Conservation (phyloP, 2,329 filamentous ascomycete species). For the Alternaria alternata region DNA sequence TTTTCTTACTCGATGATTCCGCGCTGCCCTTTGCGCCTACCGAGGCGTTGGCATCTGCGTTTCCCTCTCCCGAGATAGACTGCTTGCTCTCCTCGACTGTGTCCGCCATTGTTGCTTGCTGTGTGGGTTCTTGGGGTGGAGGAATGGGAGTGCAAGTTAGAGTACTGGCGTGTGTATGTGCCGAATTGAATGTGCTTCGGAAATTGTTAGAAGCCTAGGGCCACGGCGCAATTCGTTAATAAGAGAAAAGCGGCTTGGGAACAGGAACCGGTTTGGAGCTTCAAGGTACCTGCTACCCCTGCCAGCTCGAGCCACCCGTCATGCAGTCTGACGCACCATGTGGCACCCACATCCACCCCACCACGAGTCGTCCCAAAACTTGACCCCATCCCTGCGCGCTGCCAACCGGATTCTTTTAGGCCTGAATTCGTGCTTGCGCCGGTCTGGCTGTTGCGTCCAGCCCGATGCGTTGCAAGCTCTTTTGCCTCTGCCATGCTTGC, state of each 20-base stretch:
- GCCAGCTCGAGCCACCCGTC: conserved; percentile 45
- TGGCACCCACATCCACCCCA: conserved; percentile 39
- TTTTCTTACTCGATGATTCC: conserved; percentile 55
- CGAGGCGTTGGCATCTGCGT: conserved; percentile 48
- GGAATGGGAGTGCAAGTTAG: conserved; percentile 11
- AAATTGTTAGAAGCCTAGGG: conserved; percentile 25
- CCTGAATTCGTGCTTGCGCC: background rate
- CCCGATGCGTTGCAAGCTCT: conserved; percentile 14
- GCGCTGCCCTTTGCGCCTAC: conserved; percentile 48
- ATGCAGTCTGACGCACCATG: conserved; percentile 51
- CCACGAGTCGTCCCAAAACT: conserved; percentile 40
- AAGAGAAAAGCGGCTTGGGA: conserved; percentile 37
- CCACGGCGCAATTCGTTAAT: conserved; percentile 44
- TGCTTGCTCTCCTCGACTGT: conserved; percentile 50
- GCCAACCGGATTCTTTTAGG: background rate
- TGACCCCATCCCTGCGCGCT: conserved; percentile 40
- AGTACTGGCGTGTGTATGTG: conserved; percentile 12
- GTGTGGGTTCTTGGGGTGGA: conserved; percentile 15
- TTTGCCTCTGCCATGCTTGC: background rate
- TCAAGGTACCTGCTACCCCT: conserved; percentile 41
- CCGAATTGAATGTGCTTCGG: conserved; percentile 25
- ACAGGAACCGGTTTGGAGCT: conserved; percentile 50
- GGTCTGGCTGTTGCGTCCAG: background rate
- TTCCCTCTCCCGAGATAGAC: conserved; percentile 48
- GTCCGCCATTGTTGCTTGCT: conserved; percentile 48